phyloP scores from a whole-genome alignment of 169 alveolate genomes.

The Plasmodium coatneyi region DNA sequence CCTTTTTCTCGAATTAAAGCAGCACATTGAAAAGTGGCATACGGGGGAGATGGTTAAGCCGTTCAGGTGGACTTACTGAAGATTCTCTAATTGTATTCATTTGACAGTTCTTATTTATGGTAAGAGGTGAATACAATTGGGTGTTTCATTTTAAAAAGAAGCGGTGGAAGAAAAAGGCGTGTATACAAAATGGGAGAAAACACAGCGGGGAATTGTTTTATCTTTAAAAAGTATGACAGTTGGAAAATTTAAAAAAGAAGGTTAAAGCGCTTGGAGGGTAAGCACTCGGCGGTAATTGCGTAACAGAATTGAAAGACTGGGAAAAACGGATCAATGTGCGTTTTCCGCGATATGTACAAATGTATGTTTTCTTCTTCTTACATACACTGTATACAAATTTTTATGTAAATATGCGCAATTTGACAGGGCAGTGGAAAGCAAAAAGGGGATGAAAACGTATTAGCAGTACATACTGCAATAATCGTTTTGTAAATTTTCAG shows the following conservation, averaged over 20 bases:
- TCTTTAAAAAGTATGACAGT: not conserved
- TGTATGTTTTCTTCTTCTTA: not conserved
- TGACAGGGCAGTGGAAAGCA: not conserved
- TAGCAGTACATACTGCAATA: not conserved
- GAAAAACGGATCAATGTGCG: not conserved
- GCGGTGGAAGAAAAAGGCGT: not conserved
- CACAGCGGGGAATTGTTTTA: not conserved
- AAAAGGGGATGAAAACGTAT: not conserved
- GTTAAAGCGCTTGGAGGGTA: not conserved
- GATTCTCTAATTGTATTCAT: not conserved
- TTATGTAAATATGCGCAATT: not conserved
- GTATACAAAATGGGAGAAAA: not conserved
- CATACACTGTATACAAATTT: not conserved
- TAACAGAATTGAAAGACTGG: not conserved
- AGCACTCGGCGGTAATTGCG: not conserved
- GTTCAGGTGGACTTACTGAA: not conserved
- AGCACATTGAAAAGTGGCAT: not conserved
- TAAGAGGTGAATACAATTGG: not conserved
- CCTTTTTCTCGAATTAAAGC: not conserved
- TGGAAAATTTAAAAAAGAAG: not conserved
- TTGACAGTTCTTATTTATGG: not conserved
- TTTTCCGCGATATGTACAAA: not conserved
- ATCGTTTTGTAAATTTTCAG: not conserved
- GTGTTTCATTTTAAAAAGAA: slow-evolving; percentile 15
- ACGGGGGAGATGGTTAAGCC: not conserved